These are phyloP conservation scores for Saccharomycopsis fodiens DNA, from an alignment of 805 yeast species.

Conservation along the genomic window DNA sequence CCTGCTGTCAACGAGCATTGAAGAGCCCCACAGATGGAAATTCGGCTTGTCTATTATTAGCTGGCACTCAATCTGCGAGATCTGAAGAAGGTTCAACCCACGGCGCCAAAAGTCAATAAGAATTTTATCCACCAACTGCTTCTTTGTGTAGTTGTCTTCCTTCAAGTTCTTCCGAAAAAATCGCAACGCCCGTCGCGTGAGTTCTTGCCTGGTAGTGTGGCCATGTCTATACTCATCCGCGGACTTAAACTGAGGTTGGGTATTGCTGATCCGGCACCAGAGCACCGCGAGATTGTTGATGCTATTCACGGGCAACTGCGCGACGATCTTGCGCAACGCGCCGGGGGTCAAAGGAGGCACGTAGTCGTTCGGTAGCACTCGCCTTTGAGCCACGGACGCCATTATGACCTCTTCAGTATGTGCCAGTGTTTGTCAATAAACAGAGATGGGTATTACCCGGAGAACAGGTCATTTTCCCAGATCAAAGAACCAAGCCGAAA, in stretches of 20 bases:
- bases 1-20: constrained; percentile 25
- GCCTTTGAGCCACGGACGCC: background rate
- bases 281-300: constrained; percentile 15
- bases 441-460: too few relatives aligned
- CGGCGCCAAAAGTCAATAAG: constrained; percentile 42
- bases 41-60: constrained; percentile 51
- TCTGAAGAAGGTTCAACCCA: constrained; percentile 57
- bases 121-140: constrained; percentile 37
- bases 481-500: too few relatives aligned
- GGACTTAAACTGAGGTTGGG: constrained; percentile 13
- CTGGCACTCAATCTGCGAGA: constrained; percentile 67
- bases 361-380: constrained; percentile 3
- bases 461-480: too few relatives aligned
- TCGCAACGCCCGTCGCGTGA: constrained; percentile 3
- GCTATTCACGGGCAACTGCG: constrained; percentile 6
- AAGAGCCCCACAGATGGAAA: constrained; percentile 30
- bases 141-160: constrained; percentile 21
- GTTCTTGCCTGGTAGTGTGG: constrained; percentile 3
- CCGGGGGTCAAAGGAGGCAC: constrained; percentile 5
- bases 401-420: too few relatives aligned
- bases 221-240: constrained; percentile 8
- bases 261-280: constrained; percentile 15
- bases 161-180: constrained; percentile 2
- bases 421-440: too few relatives aligned
- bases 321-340: constrained; percentile 7